Base-by-base conservation (phyloP, 2,329 filamentous ascomycete genomes). In the Sordariomycetes sp. region DNA sequence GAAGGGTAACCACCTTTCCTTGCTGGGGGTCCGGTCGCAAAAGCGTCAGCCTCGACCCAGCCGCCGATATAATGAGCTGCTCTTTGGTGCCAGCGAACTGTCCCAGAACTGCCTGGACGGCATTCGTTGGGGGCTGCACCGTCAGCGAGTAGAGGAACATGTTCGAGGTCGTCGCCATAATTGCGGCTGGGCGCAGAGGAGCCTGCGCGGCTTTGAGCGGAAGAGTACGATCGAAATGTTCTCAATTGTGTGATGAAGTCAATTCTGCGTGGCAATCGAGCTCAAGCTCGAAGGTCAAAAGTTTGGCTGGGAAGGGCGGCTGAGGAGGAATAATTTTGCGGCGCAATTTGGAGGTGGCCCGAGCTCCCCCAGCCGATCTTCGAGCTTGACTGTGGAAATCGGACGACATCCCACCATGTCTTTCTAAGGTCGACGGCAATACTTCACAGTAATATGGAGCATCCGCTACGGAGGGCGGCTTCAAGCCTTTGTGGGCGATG, bases 111-210 rank as follows among this genome's bases (percentile, higher is more conserved):
- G 92, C 88, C 63, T 94, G 83, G 33, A 82, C 87, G 51, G 94
- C 79, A 39, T 86, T 83, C 46, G 87, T 88, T 21, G 92, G 86
- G 48, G 86, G 82, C 63, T 95, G 87, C 53, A 99, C 81, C 47
- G 92, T 96, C 66, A 98, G 72, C 52, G 86, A 92, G 68, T 98
- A 98, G 66, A 98, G 80, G 60, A 95, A 95, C 86, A 95, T 94
- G 59, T 90, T 90, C 46, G 88, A 95, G 41, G 90, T 95, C 57
- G 88, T 94, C 68, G 92, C 90, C 92, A 96, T 96, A 56, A 55
- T 72, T 54, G 51, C 60, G 53, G 53, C 51, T 59, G 52, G 54
- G 60, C 64, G 64, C 64, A 66, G 64, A 55, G 53, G 47, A 63
- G 62, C 64, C 66, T 65, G 66, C 64, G 61, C 63, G 62, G 63